Conservation (phyloP, 2,329 filamentous ascomycete genomes). For the Monilinia fructigena region DNA sequence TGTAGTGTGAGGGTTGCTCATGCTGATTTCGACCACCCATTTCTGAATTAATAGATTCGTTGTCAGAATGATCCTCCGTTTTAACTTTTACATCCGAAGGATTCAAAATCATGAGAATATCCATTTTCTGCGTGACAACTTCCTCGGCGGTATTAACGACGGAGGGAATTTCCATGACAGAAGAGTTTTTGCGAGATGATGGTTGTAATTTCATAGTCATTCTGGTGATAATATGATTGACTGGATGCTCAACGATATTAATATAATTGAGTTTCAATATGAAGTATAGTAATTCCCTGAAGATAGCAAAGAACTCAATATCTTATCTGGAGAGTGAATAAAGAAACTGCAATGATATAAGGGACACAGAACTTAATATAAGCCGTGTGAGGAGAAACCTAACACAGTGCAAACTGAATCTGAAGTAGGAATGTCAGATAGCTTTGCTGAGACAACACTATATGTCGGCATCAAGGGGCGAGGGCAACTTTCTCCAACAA, state of each 20-base stretch:
- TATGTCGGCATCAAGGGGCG: constrained; percentile 19
- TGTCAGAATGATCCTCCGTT: neutral
- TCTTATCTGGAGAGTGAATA: neutral
- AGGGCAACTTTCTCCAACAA: constrained; percentile 14
- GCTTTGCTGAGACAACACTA: constrained; percentile 2
- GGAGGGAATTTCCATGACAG: constrained; percentile 18
- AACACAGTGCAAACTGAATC: constrained; percentile 18
- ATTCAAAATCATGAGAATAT: constrained; percentile 16
- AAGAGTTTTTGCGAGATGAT: neutral
- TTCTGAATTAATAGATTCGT: neutral
- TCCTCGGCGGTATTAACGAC: neutral
- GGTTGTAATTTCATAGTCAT: neutral
- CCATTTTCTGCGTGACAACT: neutral
- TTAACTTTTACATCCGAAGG: neutral
- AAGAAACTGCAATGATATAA: neutral
- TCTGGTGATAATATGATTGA: neutral
- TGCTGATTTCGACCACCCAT: neutral
- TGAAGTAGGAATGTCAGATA: constrained; percentile 15
- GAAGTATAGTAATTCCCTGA: neutral
- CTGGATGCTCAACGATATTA: neutral
- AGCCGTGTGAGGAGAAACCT: constrained; percentile 2
- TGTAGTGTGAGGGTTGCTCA: constrained; percentile 4
- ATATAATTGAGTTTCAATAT: neutral
- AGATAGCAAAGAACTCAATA: neutral
- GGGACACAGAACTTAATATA: constrained; percentile 11